Evolutionary conservation across 345 rosid genomes (phyloP).

Genomic region (Mangifera indica): DNA sequence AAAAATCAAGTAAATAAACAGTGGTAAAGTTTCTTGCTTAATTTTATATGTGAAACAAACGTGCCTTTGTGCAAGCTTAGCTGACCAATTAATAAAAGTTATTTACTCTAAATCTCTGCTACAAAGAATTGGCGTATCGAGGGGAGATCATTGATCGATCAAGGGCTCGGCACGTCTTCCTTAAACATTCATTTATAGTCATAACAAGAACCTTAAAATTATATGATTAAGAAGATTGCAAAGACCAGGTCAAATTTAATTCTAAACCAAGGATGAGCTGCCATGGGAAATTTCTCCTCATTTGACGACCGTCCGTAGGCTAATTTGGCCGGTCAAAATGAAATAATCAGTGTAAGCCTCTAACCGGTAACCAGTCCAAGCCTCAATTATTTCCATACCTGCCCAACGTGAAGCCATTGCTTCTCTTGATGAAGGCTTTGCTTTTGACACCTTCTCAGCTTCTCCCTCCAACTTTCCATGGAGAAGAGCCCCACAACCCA

Average conservation of each 20-base stretch:
- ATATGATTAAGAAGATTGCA: too few relatives aligned
- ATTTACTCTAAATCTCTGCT: too few relatives aligned
- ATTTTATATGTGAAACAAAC: too few relatives aligned
- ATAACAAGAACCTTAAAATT: neutral
- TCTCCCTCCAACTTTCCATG: constrained; percentile 10
- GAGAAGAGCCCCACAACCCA: neutral
- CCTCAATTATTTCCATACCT: neutral
- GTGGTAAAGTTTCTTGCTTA: too few relatives aligned
- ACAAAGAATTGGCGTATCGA: too few relatives aligned
- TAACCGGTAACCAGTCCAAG: constrained; percentile 16
- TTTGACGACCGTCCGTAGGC: neutral
- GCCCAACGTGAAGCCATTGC: constrained; percentile 2
- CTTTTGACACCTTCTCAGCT: constrained; percentile 4
- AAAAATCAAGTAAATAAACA: too few relatives aligned
- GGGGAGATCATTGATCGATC: neutral
- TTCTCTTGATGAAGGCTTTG: constrained; percentile 14
- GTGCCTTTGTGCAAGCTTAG: too few relatives aligned
- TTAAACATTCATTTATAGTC: too few relatives aligned
- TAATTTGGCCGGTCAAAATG: constrained; percentile 8
- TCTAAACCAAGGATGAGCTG: constrained; percentile 3
- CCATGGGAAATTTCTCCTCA: constrained; percentile 4
- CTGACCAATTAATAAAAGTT: too few relatives aligned
- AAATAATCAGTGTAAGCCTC: constrained; percentile 13
- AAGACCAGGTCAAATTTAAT: constrained; percentile 6
- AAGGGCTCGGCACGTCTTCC: too few relatives aligned